Conservation (phyloP, 306 rosid species). For the Rosa persica region DNA sequence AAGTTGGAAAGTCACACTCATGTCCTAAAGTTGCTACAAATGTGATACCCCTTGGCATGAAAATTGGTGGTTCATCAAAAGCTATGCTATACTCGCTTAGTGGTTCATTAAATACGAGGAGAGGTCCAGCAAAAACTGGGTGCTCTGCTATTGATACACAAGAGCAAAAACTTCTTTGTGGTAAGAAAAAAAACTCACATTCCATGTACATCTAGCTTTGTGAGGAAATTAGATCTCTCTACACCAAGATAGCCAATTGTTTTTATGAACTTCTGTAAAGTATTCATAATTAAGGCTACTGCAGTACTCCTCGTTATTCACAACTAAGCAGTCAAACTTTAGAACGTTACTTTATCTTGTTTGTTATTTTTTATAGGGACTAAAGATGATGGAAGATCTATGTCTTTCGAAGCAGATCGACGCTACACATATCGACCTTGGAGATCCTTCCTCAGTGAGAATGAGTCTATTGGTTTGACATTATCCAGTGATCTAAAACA, state of each 20-base stretch:
- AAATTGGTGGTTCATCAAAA: conserved; percentile 23
- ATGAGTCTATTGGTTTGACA: conserved; percentile 32
- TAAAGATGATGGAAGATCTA: conserved; percentile 24
- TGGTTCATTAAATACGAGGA: conserved; percentile 28
- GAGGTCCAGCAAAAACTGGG: conserved; percentile 24
- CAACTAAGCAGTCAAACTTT: not conserved
- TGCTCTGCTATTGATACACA: conserved; percentile 21
- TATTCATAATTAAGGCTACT: not conserved
- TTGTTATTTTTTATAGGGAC: conserved; percentile 28
- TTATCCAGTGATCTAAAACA: conserved; percentile 32
- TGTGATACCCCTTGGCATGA: conserved; percentile 31
- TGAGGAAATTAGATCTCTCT: not conserved
- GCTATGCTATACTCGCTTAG: conserved; percentile 24
- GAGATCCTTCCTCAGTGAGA: conserved; percentile 15
- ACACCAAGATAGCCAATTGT: not conserved
- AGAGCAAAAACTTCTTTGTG: conserved; percentile 26
- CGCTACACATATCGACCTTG: conserved; percentile 35
- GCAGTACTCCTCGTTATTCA: not conserved
- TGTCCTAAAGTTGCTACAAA: conserved; percentile 17
- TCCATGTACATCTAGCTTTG: not conserved
- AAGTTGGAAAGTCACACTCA: conserved; percentile 31
- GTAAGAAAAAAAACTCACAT: conserved; percentile 29
- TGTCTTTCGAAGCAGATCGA: conserved; percentile 29
- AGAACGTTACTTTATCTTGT: not conserved
- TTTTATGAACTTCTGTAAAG: not conserved